Evolutionary conservation across 129 eudicot species (phyloP), one percentile per base, ranked within the genome.

Genomic region (Flaveria linearis): DNA sequence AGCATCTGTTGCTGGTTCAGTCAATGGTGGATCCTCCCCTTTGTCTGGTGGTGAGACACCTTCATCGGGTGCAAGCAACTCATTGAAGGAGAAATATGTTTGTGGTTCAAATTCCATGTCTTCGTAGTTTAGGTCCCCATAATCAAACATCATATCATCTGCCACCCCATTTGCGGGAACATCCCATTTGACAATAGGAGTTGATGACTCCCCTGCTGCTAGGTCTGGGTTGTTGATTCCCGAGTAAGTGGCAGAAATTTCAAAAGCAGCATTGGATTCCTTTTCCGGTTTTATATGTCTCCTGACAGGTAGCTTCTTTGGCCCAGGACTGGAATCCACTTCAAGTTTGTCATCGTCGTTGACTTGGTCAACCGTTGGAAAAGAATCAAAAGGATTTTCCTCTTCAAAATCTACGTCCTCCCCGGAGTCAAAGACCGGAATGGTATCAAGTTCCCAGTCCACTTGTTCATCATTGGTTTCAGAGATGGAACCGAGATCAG

Each of bases 31-130:
- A 20, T 58, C 50, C 87, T 36, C 63, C 50, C 12, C 18, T 28
- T 33, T 83, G 71, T 28, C n/a, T 2, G 81, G 51, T 30, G 79
- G 75, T 26, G 0, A 78, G 42, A 51, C 78, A 47, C 64, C 85
- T 46, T 85, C 96, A 68, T 90, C 94, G 36, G 88, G 30, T 42
- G 87, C 97, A 61, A 95, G 88, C 80, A 95, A 79, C 83, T 95
- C 99, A 11, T 84, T 86, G 69, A 91, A 89, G 6, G 99, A 95
- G 87, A 95, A 95, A 82, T 87, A 95, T 1, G 99, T 95, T 68
- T 95, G 97, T 1, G 99, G 99, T 67, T 95, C 99, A 55, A 87
- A 91, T 47, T 91, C 97, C 85, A 81, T 82, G 45, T 93, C 92
- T 66, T 91, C 96, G 9, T 60, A 84, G 74, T 82, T 80, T 4